Base-by-base conservation (phyloP, 192 early-diverging fungal genomes). In the Backusella luteola region DNA sequence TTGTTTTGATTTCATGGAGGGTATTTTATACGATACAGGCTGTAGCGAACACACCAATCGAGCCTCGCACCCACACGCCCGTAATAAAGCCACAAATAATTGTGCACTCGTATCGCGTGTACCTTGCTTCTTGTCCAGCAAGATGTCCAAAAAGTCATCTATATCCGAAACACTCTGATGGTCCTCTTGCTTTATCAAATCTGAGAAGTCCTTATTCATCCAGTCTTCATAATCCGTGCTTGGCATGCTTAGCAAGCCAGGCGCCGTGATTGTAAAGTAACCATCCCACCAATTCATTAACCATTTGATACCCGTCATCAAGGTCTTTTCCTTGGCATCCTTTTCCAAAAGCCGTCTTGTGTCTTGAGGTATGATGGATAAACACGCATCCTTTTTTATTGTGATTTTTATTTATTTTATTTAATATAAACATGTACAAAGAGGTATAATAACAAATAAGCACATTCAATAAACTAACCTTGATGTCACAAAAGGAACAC, bases 1-100 rank as follows among this genome's bases (percentile, higher is more conserved):
- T 17, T 63, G 80, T 9, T 75, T 53, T 38, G 80, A 81, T 4
- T 14, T 63, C 21, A 8, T 0, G 6, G 42, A 5, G 2, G 87
- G 59, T 15, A 92, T 71, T 15, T 87, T 90, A 46, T 93, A 87
- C 9, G 94, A 84, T 0, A 90, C 75, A 2, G 92, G 88, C 46
- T 92, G 90, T 6, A 95, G 59, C 5, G 92, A 92, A 52, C 84
- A 89, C 21, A 94, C 79, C 12, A 94, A 69, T 39, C 93, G 82
- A 17, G 90, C 72, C 35, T 89, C 81, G 15, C 91, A 78, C 4
- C 86, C 88, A 8, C 89, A 67, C 0, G 85, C 76, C 32, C 91
- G 69, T 44, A 83, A 77, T 9, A 83, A 38, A 29, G 86, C 82
- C 44, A 84, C 85, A 84, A 87, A 91, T 41, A 84, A 75, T 75